Conservation (phyloP, 2,329 filamentous ascomycete genomes). For the Graphiopsis chlorocephala region DNA sequence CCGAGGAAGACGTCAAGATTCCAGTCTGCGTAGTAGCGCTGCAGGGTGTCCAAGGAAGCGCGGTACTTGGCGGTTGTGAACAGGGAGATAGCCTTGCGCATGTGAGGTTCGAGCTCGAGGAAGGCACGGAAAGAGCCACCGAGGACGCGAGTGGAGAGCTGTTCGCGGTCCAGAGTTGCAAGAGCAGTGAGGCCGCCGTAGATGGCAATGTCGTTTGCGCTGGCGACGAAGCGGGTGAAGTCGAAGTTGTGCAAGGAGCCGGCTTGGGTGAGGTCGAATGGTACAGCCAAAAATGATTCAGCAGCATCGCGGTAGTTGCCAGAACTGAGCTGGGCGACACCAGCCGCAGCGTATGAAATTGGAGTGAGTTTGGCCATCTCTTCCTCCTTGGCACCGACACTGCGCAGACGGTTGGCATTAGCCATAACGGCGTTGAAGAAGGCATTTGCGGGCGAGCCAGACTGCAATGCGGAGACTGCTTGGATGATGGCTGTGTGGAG, state of each 20-base stretch:
- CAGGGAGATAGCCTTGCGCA: conserved; percentile 82
- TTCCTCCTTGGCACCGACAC: conserved; percentile 49
- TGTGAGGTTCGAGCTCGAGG: conserved; percentile 88
- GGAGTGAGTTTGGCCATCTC: conserved; percentile 56
- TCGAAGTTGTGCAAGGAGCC: conserved; percentile 49
- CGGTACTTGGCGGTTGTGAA: conserved; percentile 92
- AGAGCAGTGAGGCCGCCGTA: conserved; percentile 90
- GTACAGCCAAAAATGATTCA: conserved; percentile 63
- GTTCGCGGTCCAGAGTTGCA: conserved; percentile 78
- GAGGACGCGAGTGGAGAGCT: conserved; percentile 72
- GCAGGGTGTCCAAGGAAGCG: conserved; percentile 76
- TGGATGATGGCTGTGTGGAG: conserved; percentile 76
- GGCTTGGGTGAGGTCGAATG: conserved; percentile 46
- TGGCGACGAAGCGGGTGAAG: conserved; percentile 69
- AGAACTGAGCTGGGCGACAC: conserved; percentile 58
- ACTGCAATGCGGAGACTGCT: conserved; percentile 56
- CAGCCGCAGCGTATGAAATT: conserved; percentile 65
- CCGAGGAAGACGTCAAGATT: conserved; percentile 80
- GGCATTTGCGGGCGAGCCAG: conserved; percentile 19
- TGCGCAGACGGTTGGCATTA: conserved; percentile 52
- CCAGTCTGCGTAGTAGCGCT: conserved; percentile 79
- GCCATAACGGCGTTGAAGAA: conserved; percentile 59
- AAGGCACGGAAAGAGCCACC: conserved; percentile 84
- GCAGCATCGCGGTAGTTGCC: conserved; percentile 67
- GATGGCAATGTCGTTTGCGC: conserved; percentile 82